Conservation (phyloP, 768 basidiomycete genomes). For the Suillus fuscotomentosus region DNA sequence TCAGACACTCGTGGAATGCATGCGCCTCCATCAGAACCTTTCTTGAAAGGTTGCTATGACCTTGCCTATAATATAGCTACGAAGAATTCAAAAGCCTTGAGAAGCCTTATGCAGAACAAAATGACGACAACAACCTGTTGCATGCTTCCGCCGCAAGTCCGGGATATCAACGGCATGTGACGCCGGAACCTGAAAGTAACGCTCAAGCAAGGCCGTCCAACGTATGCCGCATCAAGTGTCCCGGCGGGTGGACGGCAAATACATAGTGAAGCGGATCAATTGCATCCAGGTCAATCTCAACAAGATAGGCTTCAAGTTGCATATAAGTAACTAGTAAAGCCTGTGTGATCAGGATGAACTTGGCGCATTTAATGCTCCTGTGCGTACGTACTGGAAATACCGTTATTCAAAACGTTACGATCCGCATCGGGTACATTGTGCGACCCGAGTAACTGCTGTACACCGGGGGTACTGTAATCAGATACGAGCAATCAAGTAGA, state of each 20-base stretch:
- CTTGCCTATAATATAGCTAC: not conserved
- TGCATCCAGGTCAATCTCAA: not conserved
- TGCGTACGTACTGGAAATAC: not conserved
- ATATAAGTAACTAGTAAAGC: not conserved
- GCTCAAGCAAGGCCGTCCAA: not conserved
- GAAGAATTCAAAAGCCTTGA: not conserved
- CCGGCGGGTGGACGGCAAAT: not conserved
- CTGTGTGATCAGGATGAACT: not conserved
- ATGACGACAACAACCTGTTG: not conserved
- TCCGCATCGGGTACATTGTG: not conserved
- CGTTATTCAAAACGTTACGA: not conserved
- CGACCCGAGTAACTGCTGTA: not conserved
- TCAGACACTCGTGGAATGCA: not conserved
- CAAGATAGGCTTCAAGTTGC: not conserved
- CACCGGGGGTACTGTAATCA: too few species aligned
- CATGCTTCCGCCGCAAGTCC: not conserved
- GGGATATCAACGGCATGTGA: not conserved
- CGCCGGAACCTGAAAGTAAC: not conserved
- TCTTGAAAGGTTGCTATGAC: not conserved
- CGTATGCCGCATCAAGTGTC: not conserved
- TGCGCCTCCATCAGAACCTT: not conserved
- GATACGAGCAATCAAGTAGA: not conserved
- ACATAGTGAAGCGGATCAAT: not conserved
- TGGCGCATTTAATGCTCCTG: not conserved
- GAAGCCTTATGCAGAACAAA: not conserved